Conservation (phyloP, 805 yeast species). For the Lipomyces yamadae region DNA sequence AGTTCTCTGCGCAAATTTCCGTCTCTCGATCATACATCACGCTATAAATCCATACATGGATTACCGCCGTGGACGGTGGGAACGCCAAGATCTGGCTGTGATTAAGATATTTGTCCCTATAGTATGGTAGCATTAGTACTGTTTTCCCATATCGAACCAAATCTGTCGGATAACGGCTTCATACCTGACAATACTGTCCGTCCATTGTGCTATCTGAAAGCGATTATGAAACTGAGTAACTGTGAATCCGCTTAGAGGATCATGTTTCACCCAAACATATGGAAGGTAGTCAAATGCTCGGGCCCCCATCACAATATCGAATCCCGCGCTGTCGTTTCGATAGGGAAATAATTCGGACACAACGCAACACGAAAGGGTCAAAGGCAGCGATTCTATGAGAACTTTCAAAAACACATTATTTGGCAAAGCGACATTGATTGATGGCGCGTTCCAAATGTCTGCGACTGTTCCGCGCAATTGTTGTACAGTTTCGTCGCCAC, state of each 20-base stretch:
- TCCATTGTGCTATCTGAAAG: constrained; percentile 6
- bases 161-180: no score
- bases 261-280: constrained; percentile 21
- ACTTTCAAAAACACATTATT: neutral
- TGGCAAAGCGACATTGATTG: neutral
- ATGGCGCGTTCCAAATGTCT: neutral
- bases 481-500: neutral
- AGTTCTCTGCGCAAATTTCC: neutral
- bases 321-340: constrained; percentile 5
- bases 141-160: neutral
- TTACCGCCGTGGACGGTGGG: neutral
- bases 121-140: neutral
- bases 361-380: constrained; percentile 8
- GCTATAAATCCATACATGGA: constrained; percentile 20
- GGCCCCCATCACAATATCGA: constrained; percentile 24
- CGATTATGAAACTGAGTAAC: constrained; percentile 9
- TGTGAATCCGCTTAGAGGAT: constrained; percentile 15
- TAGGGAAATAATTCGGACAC: constrained; percentile 28
- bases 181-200: constrained; percentile 5
- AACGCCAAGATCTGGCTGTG: neutral
- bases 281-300: constrained; percentile 6
- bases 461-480: neutral
- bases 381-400: neutral
- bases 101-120: neutral
- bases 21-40: constrained; percentile 1